Percentiles rank a stretch among this genome's conserved stretches.
Conservation (phyloP, 1,284 basidiomycete species). For the Ceratobasidium sp. region DNA sequence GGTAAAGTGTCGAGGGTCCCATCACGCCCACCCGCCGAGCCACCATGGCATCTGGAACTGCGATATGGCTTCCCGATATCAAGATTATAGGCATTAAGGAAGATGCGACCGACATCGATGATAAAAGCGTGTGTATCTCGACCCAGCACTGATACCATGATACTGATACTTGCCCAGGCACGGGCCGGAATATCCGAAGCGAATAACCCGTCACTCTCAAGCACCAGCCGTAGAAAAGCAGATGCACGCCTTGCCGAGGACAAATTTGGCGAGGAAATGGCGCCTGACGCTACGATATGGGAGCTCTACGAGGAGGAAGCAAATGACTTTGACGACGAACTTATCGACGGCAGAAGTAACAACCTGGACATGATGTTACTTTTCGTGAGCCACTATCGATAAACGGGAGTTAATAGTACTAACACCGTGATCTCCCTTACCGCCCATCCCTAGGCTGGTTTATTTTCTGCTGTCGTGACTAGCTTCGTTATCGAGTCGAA, state of each 20-base stretch:
- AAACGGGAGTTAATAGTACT: background rate
- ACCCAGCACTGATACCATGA: too few relatives aligned
- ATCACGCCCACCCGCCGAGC: too few relatives aligned
- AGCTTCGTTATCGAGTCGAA: slow-evolving; percentile 1
- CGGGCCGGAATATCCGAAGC: too few relatives aligned
- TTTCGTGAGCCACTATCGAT: background rate
- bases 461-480: too few relatives aligned
- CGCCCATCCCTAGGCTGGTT: background rate
- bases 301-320: background rate
- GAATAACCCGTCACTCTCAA: background rate
- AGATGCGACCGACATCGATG: too few relatives aligned
- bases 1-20: too few relatives aligned
- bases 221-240: background rate
- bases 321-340: background rate
- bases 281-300: background rate
- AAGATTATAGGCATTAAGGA: too few relatives aligned
- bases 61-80: too few relatives aligned
- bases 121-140: too few relatives aligned
- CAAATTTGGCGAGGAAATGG: background rate
- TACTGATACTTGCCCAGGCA: too few relatives aligned
- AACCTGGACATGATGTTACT: background rate
- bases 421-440: background rate
- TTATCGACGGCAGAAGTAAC: background rate
- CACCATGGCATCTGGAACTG: too few relatives aligned
- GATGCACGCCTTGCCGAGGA: background rate